These are phyloP conservation scores for Peronospora belbahrii DNA, from an alignment of 352 stramenopile species.

Conservation along the genomic window DNA sequence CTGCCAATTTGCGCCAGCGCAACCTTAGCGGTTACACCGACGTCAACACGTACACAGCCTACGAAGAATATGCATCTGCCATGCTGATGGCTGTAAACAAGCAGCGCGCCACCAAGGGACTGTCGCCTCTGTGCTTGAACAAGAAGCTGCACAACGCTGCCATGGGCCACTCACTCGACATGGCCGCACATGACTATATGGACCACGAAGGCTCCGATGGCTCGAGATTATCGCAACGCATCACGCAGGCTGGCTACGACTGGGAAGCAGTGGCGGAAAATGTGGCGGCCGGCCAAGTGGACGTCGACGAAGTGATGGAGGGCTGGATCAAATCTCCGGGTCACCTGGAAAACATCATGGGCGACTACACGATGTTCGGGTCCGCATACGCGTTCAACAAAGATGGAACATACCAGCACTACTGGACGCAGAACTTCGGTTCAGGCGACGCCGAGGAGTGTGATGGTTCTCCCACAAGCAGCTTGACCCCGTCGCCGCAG, in stretches of 20 bases:
- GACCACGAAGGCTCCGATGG: conserved; percentile 35
- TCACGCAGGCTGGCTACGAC: conserved; percentile 33
- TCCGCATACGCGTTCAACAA: conserved; percentile 25
- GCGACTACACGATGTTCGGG: conserved; percentile 32
- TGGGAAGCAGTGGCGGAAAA: conserved; percentile 34
- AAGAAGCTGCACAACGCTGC: conserved; percentile 21
- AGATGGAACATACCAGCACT: conserved; percentile 29
- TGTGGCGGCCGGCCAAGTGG: conserved; percentile 24
- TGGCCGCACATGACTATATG: conserved; percentile 44
- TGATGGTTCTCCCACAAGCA: conserved; percentile 1
- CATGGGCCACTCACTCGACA: conserved; percentile 30
- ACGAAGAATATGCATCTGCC: conserved; percentile 7
- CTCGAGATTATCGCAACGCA: conserved; percentile 28
- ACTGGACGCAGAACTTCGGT: conserved; percentile 60
- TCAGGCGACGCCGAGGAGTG: conserved; percentile 11
- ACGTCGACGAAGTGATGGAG: conserved; percentile 30
- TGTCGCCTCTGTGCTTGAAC: conserved; percentile 34
- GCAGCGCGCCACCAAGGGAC: conserved; percentile 29
- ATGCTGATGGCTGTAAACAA: conserved; percentile 40
- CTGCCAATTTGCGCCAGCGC: conserved; percentile 10
- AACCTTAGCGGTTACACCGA: conserved; percentile 7
- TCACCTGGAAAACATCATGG: conserved; percentile 29
- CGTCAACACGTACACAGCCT: conserved; percentile 13
- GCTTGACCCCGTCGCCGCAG: conserved; percentile 8
- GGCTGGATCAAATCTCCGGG: conserved; percentile 32